phyloP scores from a whole-genome alignment of 2,329 filamentous ascomycete species.

The Botryosphaeria agaves region DNA sequence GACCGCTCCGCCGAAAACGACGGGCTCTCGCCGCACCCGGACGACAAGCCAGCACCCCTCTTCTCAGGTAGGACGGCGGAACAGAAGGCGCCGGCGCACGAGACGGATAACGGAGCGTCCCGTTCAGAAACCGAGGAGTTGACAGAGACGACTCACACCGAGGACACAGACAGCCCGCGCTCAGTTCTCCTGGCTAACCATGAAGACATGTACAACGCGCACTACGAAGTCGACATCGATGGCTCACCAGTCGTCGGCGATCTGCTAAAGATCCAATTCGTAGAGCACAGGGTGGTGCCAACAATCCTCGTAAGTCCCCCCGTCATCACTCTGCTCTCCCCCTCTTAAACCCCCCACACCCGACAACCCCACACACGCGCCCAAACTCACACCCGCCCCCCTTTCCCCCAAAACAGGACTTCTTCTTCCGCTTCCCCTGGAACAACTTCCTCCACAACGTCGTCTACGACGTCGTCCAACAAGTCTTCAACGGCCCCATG shows the following conservation, averaged over 20 bases:
- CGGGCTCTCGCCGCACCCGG: slow-evolving; percentile 37
- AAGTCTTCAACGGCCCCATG: slow-evolving; percentile 98
- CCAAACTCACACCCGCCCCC: neutral
- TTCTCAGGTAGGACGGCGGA: slow-evolving; percentile 28
- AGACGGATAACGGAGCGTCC: slow-evolving; percentile 6
- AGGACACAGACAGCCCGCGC: slow-evolving; percentile 15
- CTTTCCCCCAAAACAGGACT: slow-evolving; percentile 42
- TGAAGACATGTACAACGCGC: slow-evolving; percentile 8
- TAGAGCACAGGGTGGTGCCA: slow-evolving; percentile 83
- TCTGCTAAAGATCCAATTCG: slow-evolving; percentile 88
- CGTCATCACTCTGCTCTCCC: no score
- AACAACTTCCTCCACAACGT: slow-evolving; percentile 99
- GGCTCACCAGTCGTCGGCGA: slow-evolving; percentile 78
- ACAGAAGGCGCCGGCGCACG: neutral
- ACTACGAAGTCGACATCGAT: slow-evolving; percentile 40
- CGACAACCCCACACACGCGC: neutral
- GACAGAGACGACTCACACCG: slow-evolving; percentile 18
- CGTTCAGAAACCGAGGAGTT: slow-evolving; percentile 12
- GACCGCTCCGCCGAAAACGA: slow-evolving; percentile 9
- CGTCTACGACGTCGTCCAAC: slow-evolving; percentile 96
- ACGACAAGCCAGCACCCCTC: slow-evolving; percentile 52
- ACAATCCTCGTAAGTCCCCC: slow-evolving; percentile 67
- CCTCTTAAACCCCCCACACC: neutral
- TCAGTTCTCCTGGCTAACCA: slow-evolving; percentile 17
- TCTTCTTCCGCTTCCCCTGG: slow-evolving; percentile 98